Evolutionary conservation across 2,329 filamentous ascomycete species (phyloP).

Genomic region (Diaporthe nobilis): DNA sequence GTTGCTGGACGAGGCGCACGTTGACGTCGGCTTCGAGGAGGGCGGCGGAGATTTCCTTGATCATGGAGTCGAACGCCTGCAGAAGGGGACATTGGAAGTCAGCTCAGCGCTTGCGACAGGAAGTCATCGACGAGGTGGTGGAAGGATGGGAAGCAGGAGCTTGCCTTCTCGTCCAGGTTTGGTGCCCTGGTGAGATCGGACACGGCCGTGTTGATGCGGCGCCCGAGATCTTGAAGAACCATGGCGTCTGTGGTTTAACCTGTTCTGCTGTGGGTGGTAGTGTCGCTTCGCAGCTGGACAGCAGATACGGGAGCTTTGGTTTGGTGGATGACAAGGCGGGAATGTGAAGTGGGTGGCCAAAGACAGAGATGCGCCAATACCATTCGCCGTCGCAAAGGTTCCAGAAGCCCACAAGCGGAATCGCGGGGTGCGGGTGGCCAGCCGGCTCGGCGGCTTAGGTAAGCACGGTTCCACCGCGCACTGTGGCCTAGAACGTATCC

Average conservation of each 20-base stretch:
- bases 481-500: too few species aligned
- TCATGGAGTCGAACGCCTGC: slow-evolving; percentile 95
- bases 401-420: slow-evolving; percentile 19
- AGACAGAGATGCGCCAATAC: slow-evolving; percentile 17
- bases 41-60: slow-evolving; percentile 97
- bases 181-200: slow-evolving; percentile 91
- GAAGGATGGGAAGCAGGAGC: not conserved
- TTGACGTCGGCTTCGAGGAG: slow-evolving; percentile 98
- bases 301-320: not conserved
- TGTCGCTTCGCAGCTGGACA: slow-evolving; percentile 31
- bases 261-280: slow-evolving; percentile 16
- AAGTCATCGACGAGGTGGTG: not conserved
- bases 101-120: slow-evolving; percentile 46
- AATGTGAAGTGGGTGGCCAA: not conserved
- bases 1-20: slow-evolving; percentile 88
- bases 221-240: slow-evolving; percentile 99
- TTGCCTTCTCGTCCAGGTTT: slow-evolving; percentile 95
- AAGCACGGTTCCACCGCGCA: not conserved
- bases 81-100: slow-evolving; percentile 46
- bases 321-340: not conserved
- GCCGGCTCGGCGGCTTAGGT: slow-evolving; percentile 3
- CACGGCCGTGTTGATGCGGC: slow-evolving; percentile 98
- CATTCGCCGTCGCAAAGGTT: slow-evolving; percentile 21
- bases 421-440: slow-evolving; percentile 15
- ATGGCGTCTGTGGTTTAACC: slow-evolving; percentile 63